A percentile compares a stretch with the other conserved stretches of the same genome.
Conservation (phyloP, 2,329 filamentous ascomycete species). For the Metarhizium guizhouense region DNA sequence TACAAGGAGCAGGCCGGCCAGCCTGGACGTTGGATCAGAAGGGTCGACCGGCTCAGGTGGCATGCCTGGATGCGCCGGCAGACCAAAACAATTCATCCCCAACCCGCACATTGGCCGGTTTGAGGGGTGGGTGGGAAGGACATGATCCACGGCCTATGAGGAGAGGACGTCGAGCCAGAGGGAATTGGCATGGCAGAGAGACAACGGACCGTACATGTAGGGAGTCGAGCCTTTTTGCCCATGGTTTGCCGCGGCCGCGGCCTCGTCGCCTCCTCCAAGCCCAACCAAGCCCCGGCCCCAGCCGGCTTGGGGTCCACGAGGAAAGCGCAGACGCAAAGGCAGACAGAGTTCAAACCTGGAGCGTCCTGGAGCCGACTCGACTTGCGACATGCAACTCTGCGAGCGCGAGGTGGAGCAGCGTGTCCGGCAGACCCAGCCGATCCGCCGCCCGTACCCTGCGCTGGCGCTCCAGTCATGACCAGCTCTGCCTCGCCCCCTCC, state of each 20-base stretch:
- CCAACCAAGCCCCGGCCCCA: background rate
- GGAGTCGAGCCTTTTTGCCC: background rate
- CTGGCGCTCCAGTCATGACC: background rate
- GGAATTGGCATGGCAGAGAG: background rate
- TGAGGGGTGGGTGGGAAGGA: background rate
- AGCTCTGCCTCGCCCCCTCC: constrained; percentile 2
- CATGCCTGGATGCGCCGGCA: background rate
- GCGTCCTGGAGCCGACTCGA: background rate
- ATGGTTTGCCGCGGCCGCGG: background rate
- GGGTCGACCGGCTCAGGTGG: background rate
- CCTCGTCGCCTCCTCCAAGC: background rate
- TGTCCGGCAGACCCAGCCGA: constrained; percentile 5
- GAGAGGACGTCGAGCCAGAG: background rate
- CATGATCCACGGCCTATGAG: background rate
- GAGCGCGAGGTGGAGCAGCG: background rate
- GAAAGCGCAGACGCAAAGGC: no score
- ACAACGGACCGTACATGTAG: background rate
- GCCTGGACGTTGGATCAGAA: background rate
- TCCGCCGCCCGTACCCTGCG: constrained; percentile 8
- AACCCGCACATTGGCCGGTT: constrained; percentile 1
- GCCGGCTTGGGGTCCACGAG: background rate
- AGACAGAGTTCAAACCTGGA: no score
- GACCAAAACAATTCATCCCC: background rate
- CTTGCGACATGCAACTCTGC: background rate
- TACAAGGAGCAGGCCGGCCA: background rate